A percentile compares a stretch with the other conserved stretches of the same genome.
phyloP scores from a whole-genome alignment of 1,139 yeast genomes.

The Tardiomyces blankii region DNA sequence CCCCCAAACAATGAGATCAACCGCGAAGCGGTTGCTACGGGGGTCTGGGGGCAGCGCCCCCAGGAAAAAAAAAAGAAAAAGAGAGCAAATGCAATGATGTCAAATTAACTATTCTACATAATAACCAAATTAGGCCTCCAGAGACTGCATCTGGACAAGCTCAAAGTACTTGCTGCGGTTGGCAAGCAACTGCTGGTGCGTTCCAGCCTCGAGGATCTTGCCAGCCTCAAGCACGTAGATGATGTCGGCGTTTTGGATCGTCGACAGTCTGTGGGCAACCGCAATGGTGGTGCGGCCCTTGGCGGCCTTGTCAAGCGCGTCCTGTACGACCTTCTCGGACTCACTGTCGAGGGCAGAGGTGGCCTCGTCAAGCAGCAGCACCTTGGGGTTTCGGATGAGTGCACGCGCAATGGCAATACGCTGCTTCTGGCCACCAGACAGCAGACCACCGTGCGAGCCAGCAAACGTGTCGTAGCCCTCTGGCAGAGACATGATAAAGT shows the following conservation, averaged over 20 bases:
- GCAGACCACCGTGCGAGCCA: slow-evolving; percentile 71
- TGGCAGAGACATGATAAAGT: slow-evolving; percentile 67
- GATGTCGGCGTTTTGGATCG: slow-evolving; percentile 87
- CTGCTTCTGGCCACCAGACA: slow-evolving; percentile 84
- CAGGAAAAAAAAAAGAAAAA: too few relatives aligned
- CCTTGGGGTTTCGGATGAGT: slow-evolving; percentile 54
- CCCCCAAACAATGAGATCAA: too few relatives aligned
- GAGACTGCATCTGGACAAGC: slow-evolving; percentile 29
- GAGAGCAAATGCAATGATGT: too few relatives aligned
- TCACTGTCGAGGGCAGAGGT: slow-evolving; percentile 73
- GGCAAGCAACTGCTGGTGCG: slow-evolving; percentile 28
- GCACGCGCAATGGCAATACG: slow-evolving; percentile 73
- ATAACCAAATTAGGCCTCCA: slow-evolving; percentile 12
- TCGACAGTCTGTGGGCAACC: slow-evolving; percentile 83
- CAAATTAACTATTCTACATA: too few relatives aligned
- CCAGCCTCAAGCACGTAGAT: slow-evolving; percentile 72
- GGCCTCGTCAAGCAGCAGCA: slow-evolving; percentile 64
- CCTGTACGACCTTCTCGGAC: slow-evolving; percentile 71
- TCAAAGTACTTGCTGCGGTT: slow-evolving; percentile 29
- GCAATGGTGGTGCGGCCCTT: slow-evolving; percentile 78
- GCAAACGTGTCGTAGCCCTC: slow-evolving; percentile 71
- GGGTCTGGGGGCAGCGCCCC: too few relatives aligned
- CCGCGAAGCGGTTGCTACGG: too few relatives aligned
- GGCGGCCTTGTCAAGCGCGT: slow-evolving; percentile 45
- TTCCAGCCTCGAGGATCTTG: slow-evolving; percentile 61